These are phyloP conservation scores for Circinella minor DNA, from an alignment of 371 early-diverging fungal species.

Conservation along the genomic window DNA sequence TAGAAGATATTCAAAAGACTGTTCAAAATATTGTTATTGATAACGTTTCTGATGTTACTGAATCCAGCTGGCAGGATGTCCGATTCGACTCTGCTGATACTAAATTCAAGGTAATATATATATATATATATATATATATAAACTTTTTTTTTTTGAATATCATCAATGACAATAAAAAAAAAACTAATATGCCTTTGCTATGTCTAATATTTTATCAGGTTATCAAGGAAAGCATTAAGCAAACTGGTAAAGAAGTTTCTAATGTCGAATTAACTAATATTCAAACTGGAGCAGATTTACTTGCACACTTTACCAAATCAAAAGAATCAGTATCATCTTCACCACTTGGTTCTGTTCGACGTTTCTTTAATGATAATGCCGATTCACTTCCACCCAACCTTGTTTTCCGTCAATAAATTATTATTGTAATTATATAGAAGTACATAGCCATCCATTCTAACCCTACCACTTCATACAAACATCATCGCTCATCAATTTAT, in stretches of 20 bases:
- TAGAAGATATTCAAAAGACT: constrained; percentile 31
- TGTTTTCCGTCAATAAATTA: constrained; percentile 9
- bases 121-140: too few relatives aligned
- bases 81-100: constrained; percentile 25
- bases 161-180: background rate
- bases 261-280: constrained; percentile 40
- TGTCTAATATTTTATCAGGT: constrained; percentile 20
- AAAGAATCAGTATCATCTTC: constrained; percentile 1
- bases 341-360: constrained; percentile 13
- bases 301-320: constrained; percentile 29
- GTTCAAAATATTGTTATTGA: constrained; percentile 39
- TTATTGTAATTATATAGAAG: background rate
- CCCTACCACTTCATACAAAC: too few relatives aligned
- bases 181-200: background rate
- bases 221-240: constrained; percentile 46
- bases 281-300: constrained; percentile 34
- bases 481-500: too few relatives aligned
- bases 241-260: constrained; percentile 48
- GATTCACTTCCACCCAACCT: constrained; percentile 25
- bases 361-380: constrained; percentile 23
- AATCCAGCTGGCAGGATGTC: constrained; percentile 33
- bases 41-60: constrained; percentile 27
- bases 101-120: constrained; percentile 40
- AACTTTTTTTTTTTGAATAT: too few relatives aligned
- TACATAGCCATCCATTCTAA: background rate